Percentiles rank a stretch among this genome's conserved stretches.
Conservation (phyloP, 106 monocot species). For the Iris macrosiphon region DNA sequence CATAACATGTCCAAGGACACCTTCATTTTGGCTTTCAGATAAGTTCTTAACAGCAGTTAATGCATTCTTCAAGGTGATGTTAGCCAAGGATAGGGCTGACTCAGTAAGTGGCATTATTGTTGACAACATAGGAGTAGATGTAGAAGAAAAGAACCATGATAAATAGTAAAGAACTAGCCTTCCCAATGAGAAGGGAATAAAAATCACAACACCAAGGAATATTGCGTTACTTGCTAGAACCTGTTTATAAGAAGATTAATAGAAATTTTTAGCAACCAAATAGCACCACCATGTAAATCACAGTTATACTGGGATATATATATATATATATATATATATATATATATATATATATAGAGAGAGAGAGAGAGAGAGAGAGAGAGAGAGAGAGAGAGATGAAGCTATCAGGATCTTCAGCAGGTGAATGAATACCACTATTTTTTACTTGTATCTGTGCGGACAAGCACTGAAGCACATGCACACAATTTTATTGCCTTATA, state of each 20-base stretch:
- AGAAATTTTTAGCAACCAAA: constrained; percentile 1
- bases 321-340: too few species aligned
- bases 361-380: too few species aligned
- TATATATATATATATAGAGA: too few species aligned
- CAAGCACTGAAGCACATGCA: too few species aligned
- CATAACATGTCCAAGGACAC: constrained; percentile 37
- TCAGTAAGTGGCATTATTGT: constrained; percentile 60
- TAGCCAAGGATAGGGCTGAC: constrained; percentile 65
- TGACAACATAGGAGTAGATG: constrained; percentile 60
- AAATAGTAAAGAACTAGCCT: constrained; percentile 72
- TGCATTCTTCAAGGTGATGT: constrained; percentile 75
- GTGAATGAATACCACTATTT: too few species aligned
- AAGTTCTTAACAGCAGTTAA: constrained; percentile 59
- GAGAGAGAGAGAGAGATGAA: too few species aligned
- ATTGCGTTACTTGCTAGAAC: constrained; percentile 99
- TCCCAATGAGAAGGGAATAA: constrained; percentile 90
- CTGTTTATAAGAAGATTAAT: constrained; percentile 24
- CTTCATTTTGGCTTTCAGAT: constrained; percentile 47
- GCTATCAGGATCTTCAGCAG: too few species aligned
- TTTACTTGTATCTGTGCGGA: too few species aligned
- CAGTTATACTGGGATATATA: too few species aligned
- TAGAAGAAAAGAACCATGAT: constrained; percentile 78
- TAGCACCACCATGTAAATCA: too few species aligned
- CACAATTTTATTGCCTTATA: too few species aligned
- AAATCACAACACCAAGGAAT: constrained; percentile 85